Evolutionary conservation across 1,139 yeast species (phyloP).

Genomic region (Diutina scorzettiae): DNA sequence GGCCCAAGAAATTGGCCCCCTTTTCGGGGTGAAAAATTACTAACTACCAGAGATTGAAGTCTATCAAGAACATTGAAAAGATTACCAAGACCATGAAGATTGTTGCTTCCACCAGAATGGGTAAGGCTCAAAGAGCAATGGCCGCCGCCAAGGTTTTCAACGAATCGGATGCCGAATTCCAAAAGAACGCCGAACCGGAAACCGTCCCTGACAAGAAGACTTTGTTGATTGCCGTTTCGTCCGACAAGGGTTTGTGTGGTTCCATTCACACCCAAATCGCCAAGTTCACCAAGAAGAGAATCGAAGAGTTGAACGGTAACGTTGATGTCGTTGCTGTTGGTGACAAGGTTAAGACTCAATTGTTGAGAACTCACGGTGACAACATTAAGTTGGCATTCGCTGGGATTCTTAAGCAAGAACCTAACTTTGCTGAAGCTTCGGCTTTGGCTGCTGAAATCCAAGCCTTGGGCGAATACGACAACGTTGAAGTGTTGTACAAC

Average conservation of each 20-base stretch:
- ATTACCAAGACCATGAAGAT: conserved; percentile 99
- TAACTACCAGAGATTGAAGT: conserved; percentile 29
- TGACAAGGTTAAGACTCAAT: conserved; percentile 86
- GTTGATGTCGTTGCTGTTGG: conserved; percentile 85
- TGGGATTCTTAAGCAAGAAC: conserved; percentile 95
- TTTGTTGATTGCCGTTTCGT: conserved; percentile 76
- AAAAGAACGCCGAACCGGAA: conserved; percentile 61
- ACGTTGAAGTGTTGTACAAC: conserved; percentile 78
- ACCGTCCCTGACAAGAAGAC: conserved; percentile 41
- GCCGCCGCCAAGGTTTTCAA: conserved; percentile 77
- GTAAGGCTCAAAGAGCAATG: conserved; percentile 95
- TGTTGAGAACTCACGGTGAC: conserved; percentile 68
- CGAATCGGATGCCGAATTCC: conserved; percentile 68
- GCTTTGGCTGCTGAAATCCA: conserved; percentile 77
- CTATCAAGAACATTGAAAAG: conserved; percentile 96
- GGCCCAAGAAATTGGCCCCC: no score
- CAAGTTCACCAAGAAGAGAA: conserved; percentile 68
- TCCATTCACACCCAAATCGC: conserved; percentile 93
- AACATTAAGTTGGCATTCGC: conserved; percentile 64
- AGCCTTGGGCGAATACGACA: conserved; percentile 58
- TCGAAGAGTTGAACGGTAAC: conserved; percentile 45
- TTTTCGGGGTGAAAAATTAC: background rate
- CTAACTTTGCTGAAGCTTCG: conserved; percentile 84
- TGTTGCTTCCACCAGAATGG: conserved; percentile 95
- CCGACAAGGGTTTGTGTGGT: conserved; percentile 98